These are phyloP conservation scores for Pichia norvegensis DNA, from an alignment of 1,139 yeast genomes.

Conservation along the genomic window DNA sequence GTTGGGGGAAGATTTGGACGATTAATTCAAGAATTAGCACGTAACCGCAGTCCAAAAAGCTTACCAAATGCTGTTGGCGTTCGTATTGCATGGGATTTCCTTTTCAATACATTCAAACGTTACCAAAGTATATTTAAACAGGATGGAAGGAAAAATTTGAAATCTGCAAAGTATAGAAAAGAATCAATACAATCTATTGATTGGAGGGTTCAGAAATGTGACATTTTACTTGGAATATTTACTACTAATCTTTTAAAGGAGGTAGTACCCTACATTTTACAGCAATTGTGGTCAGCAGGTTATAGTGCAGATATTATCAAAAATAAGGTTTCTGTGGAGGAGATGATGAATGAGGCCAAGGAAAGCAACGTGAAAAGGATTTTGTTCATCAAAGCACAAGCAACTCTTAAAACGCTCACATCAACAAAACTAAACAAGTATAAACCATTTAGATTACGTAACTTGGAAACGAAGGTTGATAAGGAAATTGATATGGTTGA, in stretches of 20 bases:
- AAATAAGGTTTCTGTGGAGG: conserved; percentile 54
- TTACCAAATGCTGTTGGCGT: conserved; percentile 75
- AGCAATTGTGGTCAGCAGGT: conserved; percentile 59
- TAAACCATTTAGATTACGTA: conserved; percentile 69
- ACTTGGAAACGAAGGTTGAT: conserved; percentile 53
- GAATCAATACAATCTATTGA: conserved; percentile 28
- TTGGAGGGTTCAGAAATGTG: conserved; percentile 60
- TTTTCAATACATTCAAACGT: conserved; percentile 42
- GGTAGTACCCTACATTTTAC: conserved; percentile 55
- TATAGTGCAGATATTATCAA: conserved; percentile 65
- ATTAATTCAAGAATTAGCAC: conserved; percentile 55
- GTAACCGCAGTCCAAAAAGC: conserved; percentile 27
- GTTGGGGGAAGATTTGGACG: conserved; percentile 92
- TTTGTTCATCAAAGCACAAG: conserved; percentile 61
- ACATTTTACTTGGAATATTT: conserved; percentile 68
- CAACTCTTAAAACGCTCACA: conserved; percentile 21
- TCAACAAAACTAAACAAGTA: conserved; percentile 39
- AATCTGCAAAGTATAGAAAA: conserved; percentile 29
- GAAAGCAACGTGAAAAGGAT: conserved; percentile 70
- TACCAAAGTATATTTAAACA: conserved; percentile 36
- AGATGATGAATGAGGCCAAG: conserved; percentile 55
- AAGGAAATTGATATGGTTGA: conserved; percentile 66
- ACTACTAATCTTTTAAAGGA: conserved; percentile 45
- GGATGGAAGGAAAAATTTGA: conserved; percentile 14
- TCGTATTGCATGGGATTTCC: conserved; percentile 59